phyloP scores from a whole-genome alignment of 1,284 basidiomycete genomes.

The Marasmius tenuissimus region DNA sequence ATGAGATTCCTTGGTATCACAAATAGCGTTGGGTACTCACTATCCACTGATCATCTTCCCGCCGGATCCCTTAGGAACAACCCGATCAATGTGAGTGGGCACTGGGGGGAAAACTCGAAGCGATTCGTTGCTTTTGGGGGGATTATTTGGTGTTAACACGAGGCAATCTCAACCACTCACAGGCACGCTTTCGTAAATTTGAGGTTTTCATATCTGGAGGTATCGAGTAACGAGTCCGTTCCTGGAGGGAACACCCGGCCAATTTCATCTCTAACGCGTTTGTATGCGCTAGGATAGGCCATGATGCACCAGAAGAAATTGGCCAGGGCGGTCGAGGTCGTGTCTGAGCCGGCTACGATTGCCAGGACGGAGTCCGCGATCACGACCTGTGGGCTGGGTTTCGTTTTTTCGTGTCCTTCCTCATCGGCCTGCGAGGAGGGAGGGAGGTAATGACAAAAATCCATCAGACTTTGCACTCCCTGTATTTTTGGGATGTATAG shows the following conservation, averaged over 20 bases:
- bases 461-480: too few species aligned
- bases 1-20: not conserved
- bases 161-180: not conserved
- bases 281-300: slow-evolving; percentile 40
- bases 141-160: too few species aligned
- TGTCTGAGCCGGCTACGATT: slow-evolving; percentile 60
- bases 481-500: too few species aligned
- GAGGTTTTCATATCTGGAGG: not conserved
- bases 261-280: slow-evolving; percentile 44
- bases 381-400: slow-evolving; percentile 35
- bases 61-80: not conserved
- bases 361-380: slow-evolving; percentile 46
- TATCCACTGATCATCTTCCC: not conserved
- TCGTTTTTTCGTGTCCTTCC: slow-evolving; percentile 33
- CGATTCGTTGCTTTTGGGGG: not conserved
- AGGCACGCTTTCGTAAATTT: not conserved
- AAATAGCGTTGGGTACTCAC: not conserved
- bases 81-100: not conserved
- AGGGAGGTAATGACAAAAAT: not conserved
- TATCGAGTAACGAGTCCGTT: not conserved
- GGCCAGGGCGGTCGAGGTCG: slow-evolving; percentile 38
- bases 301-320: slow-evolving; percentile 47
- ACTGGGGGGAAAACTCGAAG: not conserved
- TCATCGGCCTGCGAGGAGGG: slow-evolving; percentile 40
- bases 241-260: not conserved